Conservation (phyloP, 495 filamentous ascomycete genomes). For the Usnea hakonensis region DNA sequence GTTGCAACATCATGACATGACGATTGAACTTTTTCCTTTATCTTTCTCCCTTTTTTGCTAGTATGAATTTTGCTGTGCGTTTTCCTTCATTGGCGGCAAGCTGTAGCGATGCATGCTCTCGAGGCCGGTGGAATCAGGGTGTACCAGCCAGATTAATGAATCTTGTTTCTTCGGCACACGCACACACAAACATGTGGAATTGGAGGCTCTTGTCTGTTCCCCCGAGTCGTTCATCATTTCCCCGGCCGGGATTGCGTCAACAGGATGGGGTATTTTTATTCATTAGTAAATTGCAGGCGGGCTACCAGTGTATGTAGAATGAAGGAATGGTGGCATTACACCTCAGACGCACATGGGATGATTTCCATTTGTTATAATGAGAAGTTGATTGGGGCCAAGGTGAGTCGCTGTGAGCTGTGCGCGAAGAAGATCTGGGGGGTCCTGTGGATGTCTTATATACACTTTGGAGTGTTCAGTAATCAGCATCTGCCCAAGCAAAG, state of each 20-base stretch:
- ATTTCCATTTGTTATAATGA: too few relatives aligned
- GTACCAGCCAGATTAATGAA: not conserved
- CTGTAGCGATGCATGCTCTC: slow-evolving; percentile 4
- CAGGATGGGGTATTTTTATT: too few relatives aligned
- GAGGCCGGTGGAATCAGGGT: slow-evolving; percentile 10
- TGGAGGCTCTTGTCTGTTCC: slow-evolving; percentile 7
- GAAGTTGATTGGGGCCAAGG: too few relatives aligned
- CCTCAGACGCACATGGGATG: not conserved
- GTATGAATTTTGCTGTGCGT: slow-evolving; percentile 5
- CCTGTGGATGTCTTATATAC: not conserved
- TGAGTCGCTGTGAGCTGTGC: not conserved
- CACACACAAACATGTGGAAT: not conserved
- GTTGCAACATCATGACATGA: slow-evolving; percentile 14
- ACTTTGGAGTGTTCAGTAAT: not conserved
- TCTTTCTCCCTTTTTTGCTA: slow-evolving; percentile 6
- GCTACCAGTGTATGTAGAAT: not conserved
- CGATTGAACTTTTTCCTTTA: too few relatives aligned
- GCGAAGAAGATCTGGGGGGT: not conserved
- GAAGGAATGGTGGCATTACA: not conserved
- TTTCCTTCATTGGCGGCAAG: slow-evolving; percentile 8
- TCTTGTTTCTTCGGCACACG: not conserved
- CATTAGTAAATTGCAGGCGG: not conserved
- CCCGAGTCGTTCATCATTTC: slow-evolving; percentile 7
- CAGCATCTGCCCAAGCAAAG: not conserved
- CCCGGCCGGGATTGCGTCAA: not conserved